phyloP scores from a whole-genome alignment of 2,329 filamentous ascomycete species.

The Parastagonospora nodorum region DNA sequence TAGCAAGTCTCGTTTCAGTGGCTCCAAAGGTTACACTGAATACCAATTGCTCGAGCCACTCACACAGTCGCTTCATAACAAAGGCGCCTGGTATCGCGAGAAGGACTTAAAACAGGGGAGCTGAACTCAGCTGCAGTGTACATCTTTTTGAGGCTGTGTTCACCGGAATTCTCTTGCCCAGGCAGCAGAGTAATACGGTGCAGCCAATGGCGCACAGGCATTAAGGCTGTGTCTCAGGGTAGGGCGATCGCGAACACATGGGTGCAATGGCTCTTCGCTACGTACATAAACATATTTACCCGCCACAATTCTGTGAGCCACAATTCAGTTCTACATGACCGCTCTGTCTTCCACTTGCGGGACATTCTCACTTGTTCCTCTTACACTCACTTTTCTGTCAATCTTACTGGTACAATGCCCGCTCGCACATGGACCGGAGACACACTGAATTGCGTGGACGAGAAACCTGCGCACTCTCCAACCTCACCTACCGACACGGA shows the following conservation, averaged over 20 bases:
- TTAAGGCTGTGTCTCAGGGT: constrained; percentile 20
- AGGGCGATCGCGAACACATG: constrained; percentile 3
- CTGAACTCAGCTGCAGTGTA: constrained; percentile 14
- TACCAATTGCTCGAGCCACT: constrained; percentile 32
- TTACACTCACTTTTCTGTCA: not conserved
- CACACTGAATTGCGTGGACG: constrained; percentile 21
- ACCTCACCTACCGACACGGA: constrained; percentile 37
- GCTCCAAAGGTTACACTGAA: constrained; percentile 23
- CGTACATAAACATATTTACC: constrained; percentile 29
- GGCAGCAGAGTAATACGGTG: constrained; percentile 16
- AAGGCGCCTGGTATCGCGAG: constrained; percentile 37
- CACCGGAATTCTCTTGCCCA: constrained; percentile 12
- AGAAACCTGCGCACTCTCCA: constrained; percentile 31
- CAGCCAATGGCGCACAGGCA: constrained; percentile 24
- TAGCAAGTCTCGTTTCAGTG: constrained; percentile 12
- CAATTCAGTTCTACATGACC: constrained; percentile 21
- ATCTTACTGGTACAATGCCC: constrained; percentile 5
- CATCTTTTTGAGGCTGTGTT: constrained; percentile 30
- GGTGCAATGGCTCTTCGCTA: not conserved
- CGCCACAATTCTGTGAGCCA: constrained; percentile 35
- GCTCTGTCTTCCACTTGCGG: constrained; percentile 7
- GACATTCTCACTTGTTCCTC: constrained; percentile 4
- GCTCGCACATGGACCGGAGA: constrained; percentile 39
- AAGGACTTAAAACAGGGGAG: constrained; percentile 21
- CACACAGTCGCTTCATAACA: constrained; percentile 19